These are phyloP conservation scores for Aspergillus quadrilineatus DNA, from an alignment of 2,329 filamentous ascomycete species.

Conservation along the genomic window DNA sequence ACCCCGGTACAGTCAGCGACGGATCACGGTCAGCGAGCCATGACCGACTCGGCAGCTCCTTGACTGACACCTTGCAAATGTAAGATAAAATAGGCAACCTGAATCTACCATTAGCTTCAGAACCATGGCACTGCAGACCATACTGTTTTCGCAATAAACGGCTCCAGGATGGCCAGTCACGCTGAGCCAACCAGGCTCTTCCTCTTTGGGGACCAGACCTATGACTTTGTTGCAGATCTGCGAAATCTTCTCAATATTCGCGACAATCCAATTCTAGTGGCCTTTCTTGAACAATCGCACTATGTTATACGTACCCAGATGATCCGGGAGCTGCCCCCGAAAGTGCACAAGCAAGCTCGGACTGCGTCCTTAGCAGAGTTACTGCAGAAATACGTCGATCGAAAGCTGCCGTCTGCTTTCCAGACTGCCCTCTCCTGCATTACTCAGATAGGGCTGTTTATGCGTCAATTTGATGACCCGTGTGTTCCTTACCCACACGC, in stretches of 20 bases:
- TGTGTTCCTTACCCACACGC: conserved; percentile 2
- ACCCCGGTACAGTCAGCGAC: neutral
- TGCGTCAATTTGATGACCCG: conserved; percentile 9
- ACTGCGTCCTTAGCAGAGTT: conserved; percentile 11
- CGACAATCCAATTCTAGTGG: conserved; percentile 9
- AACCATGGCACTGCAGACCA: neutral
- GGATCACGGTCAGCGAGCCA: conserved; percentile 2
- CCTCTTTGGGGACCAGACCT: conserved; percentile 24
- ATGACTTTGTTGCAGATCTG: conserved; percentile 11
- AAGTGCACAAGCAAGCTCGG: conserved; percentile 8
- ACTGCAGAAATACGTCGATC: conserved; percentile 5
- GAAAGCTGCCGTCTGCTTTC: conserved; percentile 3
- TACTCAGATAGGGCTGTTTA: conserved; percentile 14
- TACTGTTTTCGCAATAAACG: neutral
- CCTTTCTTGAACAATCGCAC: conserved; percentile 12
- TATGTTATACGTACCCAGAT: conserved; percentile 13
- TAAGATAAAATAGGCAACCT: neutral
- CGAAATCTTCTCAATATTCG: neutral
- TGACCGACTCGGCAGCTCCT: neutral
- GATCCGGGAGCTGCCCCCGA: neutral
- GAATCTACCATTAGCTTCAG: neutral
- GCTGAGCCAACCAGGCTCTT: conserved; percentile 4
- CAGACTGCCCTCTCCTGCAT: conserved; percentile 14
- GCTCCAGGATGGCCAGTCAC: neutral
- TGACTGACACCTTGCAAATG: neutral